Evolutionary conservation across 805 yeast genomes (phyloP), one percentile per base, ranked within the genome.

Genomic region (Suhomyces prunicola): DNA sequence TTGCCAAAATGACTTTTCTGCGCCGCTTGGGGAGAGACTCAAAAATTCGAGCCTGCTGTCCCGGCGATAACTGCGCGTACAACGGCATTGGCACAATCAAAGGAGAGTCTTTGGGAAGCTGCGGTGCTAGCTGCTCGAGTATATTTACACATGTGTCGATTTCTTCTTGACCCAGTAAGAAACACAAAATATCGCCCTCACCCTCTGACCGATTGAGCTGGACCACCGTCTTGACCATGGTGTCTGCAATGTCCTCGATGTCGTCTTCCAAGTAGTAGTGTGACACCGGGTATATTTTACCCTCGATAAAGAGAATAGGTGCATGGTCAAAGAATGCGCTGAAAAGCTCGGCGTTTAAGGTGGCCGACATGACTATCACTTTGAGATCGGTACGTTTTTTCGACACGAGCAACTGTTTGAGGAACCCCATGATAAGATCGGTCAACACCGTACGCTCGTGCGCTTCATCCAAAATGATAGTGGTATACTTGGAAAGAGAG

Each of bases 121-220:
- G 77, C 0, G 88, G 87, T 1, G 92, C 80, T 19, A 87, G 62
- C 39, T 80, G 78, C 51, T 74, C 79, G 51, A 94, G 70, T 1
- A 86, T 69, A 13, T 81, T 79, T 1, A 84, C 90, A 12, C 88
- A 86, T 60, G 87, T 87, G 66, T 94, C 99, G 67, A 94, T 94
- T 64, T 94, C 99, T 65, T 94, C 99, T 68, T 94, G 99, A 56
- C 99, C 99, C 0, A 98, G 92, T 51, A 94, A 72, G 65, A 94
- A 94, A 51, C 93, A 93, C 27, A 94, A 71, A n/a, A 94, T 82
- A 67, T 94, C 99, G 46, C 99, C 99, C 31, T 81, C 80, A 15
- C 82, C 88, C 65, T 94, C 97, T 6, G 87, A 75, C 59, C 79
- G 76, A 64, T 94, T 92, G 12, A 92, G 75, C 65, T 91, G 97